Base-by-base conservation (phyloP, 768 basidiomycete genomes). In the Flagelloscypha sp. region DNA sequence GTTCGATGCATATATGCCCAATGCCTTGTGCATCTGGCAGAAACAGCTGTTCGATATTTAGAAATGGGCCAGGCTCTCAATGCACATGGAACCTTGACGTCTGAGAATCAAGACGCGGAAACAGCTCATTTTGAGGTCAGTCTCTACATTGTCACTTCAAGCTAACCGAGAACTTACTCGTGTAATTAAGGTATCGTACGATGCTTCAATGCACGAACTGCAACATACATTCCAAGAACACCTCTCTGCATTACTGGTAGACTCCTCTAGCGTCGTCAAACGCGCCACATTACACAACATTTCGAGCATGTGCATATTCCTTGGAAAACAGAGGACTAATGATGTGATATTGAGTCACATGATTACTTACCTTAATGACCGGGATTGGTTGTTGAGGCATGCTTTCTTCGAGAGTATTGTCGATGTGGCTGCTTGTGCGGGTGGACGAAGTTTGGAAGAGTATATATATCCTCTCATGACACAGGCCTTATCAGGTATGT, bases 381-480 rank as follows among this genome's bases (percentile, higher is more conserved):
- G 87, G 12, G 93, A 97, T 54, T 98, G 95, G 94, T 59, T 84
- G 11, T 59, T 98, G 34, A 74, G 95, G 2, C 76, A 79, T 48
- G 86, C 87, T 0, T 99, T 98, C 57, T 95, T 97, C 49, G 92
- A 94, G 53, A 85, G 85, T 41, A 89, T 95, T 19, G 88, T 97
- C 13, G 92, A 89, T 42, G 90, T 99, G 1, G 93, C 93, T 5
- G 86, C 85, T 1, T 94, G 88, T 59, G 88, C 93, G 3, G 93
- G 93, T 1, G 83, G 85, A 20, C 66, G 82, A 39, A 93, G 88
- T 45, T 53, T 98, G 47, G 95, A 98, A 51, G 92, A 97, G 48
- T 98, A 97, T 48, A 94, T 98, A 35, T 53, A 95, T n/a, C 95
- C 95, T 0, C 57, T 99, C 40, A 92, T 98, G 88, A 76, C 90